Conservation (phyloP, 192 early-diverging fungal genomes). For the Gonapodya prolifera region DNA sequence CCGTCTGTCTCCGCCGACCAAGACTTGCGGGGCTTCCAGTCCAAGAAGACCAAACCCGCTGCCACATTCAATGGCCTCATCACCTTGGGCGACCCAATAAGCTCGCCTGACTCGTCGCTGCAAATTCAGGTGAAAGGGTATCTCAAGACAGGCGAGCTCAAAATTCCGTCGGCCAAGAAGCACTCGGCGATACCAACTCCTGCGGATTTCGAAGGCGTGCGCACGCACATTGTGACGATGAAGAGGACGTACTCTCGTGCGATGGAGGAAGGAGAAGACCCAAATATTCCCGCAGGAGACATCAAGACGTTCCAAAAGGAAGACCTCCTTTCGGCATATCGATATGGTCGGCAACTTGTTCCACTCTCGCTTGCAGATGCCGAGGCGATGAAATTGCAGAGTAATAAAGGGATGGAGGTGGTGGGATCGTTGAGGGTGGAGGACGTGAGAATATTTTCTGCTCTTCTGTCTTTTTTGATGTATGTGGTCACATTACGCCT, state of each 20-base stretch:
- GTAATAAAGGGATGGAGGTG: slow-evolving; percentile 41
- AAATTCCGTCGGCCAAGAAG: slow-evolving; percentile 48
- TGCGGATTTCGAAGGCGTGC: neutral
- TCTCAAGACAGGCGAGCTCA: slow-evolving; percentile 36
- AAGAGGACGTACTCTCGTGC: slow-evolving; percentile 19
- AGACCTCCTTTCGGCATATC: slow-evolving; percentile 49
- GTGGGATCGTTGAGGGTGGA: slow-evolving; percentile 30
- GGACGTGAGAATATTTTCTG: neutral
- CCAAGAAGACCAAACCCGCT: slow-evolving; percentile 39
- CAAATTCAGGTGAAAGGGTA: slow-evolving; percentile 42
- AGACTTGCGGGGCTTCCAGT: slow-evolving; percentile 24
- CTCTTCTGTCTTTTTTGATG: too few relatives aligned
- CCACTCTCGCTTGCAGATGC: slow-evolving; percentile 48
- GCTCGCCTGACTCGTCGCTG: slow-evolving; percentile 23
- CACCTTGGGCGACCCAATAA: slow-evolving; percentile 33
- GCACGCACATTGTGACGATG: slow-evolving; percentile 11
- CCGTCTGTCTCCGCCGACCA: slow-evolving; percentile 33
- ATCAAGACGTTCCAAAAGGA: slow-evolving; percentile 21
- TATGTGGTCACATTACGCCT: neutral
- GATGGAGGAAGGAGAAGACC: neutral
- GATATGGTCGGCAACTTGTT: slow-evolving; percentile 53
- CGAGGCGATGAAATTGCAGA: slow-evolving; percentile 39
- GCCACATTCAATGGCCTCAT: slow-evolving; percentile 37
- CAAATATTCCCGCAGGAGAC: neutral
- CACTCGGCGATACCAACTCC: slow-evolving; percentile 22